Percentiles rank a stretch among this genome's conserved stretches.
Conservation (phyloP, 2,329 filamentous ascomycete species). For the Colletotrichum cereale region DNA sequence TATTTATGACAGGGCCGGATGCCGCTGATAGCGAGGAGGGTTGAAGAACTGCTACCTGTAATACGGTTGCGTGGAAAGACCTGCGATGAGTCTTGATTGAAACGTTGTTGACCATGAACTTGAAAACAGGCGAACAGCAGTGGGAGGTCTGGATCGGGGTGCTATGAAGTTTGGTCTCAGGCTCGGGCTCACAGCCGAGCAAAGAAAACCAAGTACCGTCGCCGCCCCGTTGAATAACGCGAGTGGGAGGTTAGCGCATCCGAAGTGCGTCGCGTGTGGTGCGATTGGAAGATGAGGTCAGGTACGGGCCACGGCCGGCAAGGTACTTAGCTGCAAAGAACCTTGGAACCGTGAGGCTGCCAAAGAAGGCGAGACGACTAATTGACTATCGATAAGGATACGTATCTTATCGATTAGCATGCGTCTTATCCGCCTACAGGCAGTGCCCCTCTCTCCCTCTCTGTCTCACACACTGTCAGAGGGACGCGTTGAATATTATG, state of each 20-base stretch:
- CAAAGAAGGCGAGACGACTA: background rate
- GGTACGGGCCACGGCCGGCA: background rate
- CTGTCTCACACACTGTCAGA: background rate
- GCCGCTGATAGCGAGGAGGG: background rate
- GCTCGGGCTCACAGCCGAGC: background rate
- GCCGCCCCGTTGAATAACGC: conserved; percentile 1
- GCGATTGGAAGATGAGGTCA: background rate
- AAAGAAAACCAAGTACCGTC: conserved; percentile 2
- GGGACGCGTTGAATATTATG: background rate
- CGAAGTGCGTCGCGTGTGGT: background rate
- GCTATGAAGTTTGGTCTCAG: conserved; percentile 1
- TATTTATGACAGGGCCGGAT: no score
- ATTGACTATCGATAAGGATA: background rate
- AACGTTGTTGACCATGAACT: background rate
- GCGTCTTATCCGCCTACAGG: background rate
- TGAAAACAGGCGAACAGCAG: background rate
- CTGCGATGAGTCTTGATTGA: background rate
- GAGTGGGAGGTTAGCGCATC: conserved; percentile 3
- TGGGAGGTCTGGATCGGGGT: background rate
- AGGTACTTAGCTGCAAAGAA: background rate
- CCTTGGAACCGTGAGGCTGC: background rate
- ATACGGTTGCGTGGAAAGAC: background rate
- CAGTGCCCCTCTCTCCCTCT: background rate
- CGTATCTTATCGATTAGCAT: background rate
- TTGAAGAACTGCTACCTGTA: background rate